Conservation (phyloP, 2,329 filamentous ascomycete genomes). For the Sordariomycetes sp. region DNA sequence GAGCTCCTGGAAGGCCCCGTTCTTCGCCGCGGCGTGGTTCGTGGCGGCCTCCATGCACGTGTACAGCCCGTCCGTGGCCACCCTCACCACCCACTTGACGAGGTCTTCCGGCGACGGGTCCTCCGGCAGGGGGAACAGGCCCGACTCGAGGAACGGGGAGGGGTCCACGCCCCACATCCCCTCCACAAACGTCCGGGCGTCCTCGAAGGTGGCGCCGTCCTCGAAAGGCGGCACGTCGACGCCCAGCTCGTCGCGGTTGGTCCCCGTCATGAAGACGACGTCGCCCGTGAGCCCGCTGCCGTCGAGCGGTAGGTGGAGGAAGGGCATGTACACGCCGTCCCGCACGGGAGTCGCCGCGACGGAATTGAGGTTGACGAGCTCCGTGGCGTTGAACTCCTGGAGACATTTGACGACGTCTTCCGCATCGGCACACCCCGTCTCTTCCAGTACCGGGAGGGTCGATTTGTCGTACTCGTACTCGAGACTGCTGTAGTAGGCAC, state of each 20-base stretch:
- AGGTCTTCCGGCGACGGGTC: slow-evolving; percentile 9
- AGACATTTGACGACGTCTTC: slow-evolving; percentile 14
- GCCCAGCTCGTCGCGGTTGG: slow-evolving; percentile 24
- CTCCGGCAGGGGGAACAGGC: slow-evolving; percentile 8
- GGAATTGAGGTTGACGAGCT: slow-evolving; percentile 16
- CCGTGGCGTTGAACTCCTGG: slow-evolving; percentile 14
- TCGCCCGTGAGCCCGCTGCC: slow-evolving; percentile 10
- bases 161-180: slow-evolving; percentile 10
- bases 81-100: slow-evolving; percentile 20
- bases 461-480: slow-evolving; percentile 10
- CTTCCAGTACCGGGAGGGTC: slow-evolving; percentile 13
- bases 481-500: slow-evolving; percentile 12
- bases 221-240: slow-evolving; percentile 16
- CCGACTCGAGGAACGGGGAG: slow-evolving; percentile 9
- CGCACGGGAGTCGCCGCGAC: slow-evolving; percentile 15
- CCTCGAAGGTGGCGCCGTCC: slow-evolving; percentile 11
- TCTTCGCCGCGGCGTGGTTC: slow-evolving; percentile 18
- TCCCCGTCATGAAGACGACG: slow-evolving; percentile 22
- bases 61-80: slow-evolving; percentile 15
- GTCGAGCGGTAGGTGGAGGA: slow-evolving; percentile 16
- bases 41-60: slow-evolving; percentile 22
- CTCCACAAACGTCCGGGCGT: slow-evolving; percentile 11
- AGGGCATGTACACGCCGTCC: slow-evolving; percentile 18
- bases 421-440: slow-evolving; percentile 14
- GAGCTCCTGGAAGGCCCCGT: slow-evolving; percentile 16